phyloP scores from a whole-genome alignment of 352 stramenopile species.

The Albugo candida region DNA sequence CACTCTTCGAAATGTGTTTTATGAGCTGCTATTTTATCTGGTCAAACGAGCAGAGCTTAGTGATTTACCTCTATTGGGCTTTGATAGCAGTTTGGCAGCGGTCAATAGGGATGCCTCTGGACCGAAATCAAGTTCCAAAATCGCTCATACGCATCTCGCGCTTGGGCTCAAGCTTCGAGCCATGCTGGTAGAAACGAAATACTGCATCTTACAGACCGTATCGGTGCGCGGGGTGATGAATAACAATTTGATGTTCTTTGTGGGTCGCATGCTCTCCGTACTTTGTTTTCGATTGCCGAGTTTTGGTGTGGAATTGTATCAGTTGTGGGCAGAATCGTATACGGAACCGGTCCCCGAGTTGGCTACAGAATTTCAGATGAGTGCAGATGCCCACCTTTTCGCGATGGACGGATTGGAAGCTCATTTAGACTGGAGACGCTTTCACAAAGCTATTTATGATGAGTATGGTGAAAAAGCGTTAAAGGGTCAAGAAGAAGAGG shows the following conservation, averaged over 20 bases:
- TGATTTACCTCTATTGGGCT: conserved; percentile 61
- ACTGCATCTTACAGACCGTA: conserved; percentile 72
- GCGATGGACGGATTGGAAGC: conserved; percentile 77
- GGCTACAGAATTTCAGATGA: conserved; percentile 58
- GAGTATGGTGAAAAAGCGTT: conserved; percentile 72
- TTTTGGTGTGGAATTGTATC: conserved; percentile 75
- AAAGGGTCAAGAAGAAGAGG: conserved; percentile 73
- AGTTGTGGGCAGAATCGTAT: conserved; percentile 76
- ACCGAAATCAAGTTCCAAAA: conserved; percentile 54
- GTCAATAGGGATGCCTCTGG: conserved; percentile 16
- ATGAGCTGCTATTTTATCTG: conserved; percentile 77
- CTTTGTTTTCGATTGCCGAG: conserved; percentile 71
- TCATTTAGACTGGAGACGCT: conserved; percentile 74
- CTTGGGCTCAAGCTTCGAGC: conserved; percentile 70
- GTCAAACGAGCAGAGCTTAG: conserved; percentile 75
- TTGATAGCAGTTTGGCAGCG: conserved; percentile 52
- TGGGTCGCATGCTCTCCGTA: conserved; percentile 71
- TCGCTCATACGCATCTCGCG: conserved; percentile 63
- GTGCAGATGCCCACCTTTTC: conserved; percentile 67
- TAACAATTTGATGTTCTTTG: conserved; percentile 85
- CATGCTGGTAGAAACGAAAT: conserved; percentile 81
- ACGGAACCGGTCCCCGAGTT: conserved; percentile 54
- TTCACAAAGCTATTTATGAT: conserved; percentile 77
- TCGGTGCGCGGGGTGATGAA: conserved; percentile 80
- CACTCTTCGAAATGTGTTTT: conserved; percentile 77